Evolutionary conservation across 2,329 filamentous ascomycete species (phyloP).

Genomic region (Ophiostoma sp.): DNA sequence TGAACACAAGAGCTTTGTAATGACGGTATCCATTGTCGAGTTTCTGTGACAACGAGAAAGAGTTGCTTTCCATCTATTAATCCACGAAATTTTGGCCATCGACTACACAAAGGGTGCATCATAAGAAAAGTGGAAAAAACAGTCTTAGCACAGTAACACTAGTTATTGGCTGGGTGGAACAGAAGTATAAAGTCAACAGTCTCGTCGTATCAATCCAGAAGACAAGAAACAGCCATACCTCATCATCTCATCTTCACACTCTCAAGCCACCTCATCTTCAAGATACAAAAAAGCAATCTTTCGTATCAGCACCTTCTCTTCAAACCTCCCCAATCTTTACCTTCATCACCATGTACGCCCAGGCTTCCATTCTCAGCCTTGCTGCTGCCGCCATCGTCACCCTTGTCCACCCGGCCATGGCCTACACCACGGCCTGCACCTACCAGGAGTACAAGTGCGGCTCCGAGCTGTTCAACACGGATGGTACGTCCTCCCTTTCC

Average conservation of each 20-base stretch:
- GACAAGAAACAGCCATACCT: neutral
- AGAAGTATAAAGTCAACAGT: neutral
- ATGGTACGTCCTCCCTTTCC: too few species aligned
- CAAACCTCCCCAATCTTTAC: too few species aligned
- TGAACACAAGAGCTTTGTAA: too few species aligned
- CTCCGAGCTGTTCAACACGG: constrained; percentile 19
- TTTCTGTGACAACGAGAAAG: too few species aligned
- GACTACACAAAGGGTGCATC: too few species aligned
- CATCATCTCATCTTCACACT: neutral
- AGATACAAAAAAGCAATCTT: neutral
- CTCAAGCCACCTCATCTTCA: neutral
- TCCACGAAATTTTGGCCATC: too few species aligned
- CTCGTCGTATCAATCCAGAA: neutral
- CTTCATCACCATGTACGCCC: constrained; percentile 3
- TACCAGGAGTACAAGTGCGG: constrained; percentile 29
- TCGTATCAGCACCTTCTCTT: too few species aligned
- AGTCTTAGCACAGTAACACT: too few species aligned
- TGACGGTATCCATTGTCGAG: neutral
- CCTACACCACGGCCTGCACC: constrained; percentile 20
- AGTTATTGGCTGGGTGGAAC: neutral
- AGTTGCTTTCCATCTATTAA: too few species aligned
- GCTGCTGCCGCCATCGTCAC: neutral
- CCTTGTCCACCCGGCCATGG: neutral
- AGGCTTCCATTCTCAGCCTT: constrained; percentile 3
- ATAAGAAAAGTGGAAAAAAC: too few species aligned